These are phyloP conservation scores for Nepenthes mirabilis DNA, from an alignment of 148 eudicot genomes.

Conservation along the genomic window DNA sequence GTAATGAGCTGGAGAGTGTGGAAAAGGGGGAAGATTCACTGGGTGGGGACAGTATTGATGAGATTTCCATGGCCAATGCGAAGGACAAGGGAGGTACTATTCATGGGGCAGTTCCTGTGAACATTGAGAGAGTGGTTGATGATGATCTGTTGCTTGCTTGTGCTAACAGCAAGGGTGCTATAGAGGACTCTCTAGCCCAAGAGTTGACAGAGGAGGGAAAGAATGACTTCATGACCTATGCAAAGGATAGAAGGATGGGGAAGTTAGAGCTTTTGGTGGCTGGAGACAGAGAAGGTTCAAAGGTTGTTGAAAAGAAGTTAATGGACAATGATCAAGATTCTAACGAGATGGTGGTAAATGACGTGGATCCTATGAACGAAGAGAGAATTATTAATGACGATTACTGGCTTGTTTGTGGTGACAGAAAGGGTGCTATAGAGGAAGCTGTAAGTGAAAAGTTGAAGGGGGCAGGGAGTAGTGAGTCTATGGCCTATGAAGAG, in stretches of 20 bases:
- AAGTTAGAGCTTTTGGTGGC: constrained; percentile 11
- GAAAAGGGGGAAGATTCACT: constrained; percentile 12
- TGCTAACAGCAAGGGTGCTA: not conserved
- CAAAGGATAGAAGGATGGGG: not conserved
- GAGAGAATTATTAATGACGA: constrained; percentile 14
- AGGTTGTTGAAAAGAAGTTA: constrained; percentile 17
- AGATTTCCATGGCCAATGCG: constrained; percentile 7
- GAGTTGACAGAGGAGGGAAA: too few relatives aligned
- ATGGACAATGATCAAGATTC: too few relatives aligned
- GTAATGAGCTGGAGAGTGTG: constrained; percentile 11
- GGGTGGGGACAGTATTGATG: constrained; percentile 8
- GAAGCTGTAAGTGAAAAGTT: constrained; percentile 7
- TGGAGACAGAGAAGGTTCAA: not conserved
- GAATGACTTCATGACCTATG: too few relatives aligned
- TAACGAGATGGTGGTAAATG: not conserved
- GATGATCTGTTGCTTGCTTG: constrained; percentile 4
- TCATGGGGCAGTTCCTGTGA: not conserved
- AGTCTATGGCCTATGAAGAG: not conserved
- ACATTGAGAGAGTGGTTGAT: constrained; percentile 11
- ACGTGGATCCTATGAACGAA: constrained; percentile 1
- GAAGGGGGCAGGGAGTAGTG: not conserved
- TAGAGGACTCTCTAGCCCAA: too few relatives aligned
- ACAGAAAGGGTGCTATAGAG: not conserved
- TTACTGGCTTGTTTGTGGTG: not conserved
- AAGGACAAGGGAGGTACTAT: constrained; percentile 9